Evolutionary conservation across 1,284 basidiomycete species (phyloP).

Genomic region (Lignosus rhinocerotis): DNA sequence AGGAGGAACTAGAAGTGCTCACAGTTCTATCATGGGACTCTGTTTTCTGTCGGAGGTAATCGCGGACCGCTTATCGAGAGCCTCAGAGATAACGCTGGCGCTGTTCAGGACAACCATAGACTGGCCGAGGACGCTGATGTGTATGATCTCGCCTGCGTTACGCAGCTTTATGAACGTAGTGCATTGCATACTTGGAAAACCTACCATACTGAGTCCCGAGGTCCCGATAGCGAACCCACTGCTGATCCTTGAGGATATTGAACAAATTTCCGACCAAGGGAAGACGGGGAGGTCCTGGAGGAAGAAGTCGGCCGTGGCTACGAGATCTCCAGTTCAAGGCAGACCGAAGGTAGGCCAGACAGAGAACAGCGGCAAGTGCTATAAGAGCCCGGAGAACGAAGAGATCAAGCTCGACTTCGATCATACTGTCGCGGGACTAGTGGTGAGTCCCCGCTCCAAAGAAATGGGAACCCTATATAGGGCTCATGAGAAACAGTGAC

Average conservation of each 20-base stretch:
- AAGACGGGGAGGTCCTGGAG: slow-evolving; percentile 9
- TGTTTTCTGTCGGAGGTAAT: slow-evolving; percentile 10
- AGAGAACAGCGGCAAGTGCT: background rate
- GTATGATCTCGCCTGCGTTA: slow-evolving; percentile 5
- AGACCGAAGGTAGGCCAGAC: background rate
- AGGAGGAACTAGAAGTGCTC: background rate
- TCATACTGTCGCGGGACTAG: too few species aligned
- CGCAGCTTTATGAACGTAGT: background rate
- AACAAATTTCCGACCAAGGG: slow-evolving; percentile 11
- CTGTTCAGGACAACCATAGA: slow-evolving; percentile 14
- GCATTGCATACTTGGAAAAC: background rate
- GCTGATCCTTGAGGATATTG: background rate
- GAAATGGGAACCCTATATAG: too few species aligned
- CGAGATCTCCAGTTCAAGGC: background rate
- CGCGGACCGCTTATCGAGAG: slow-evolving; percentile 14
- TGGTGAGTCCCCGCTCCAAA: too few species aligned
- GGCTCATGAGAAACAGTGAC: too few species aligned
- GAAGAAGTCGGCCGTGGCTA: background rate
- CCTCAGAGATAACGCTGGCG: slow-evolving; percentile 2
- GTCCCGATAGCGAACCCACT: slow-evolving; percentile 1
- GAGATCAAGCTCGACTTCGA: too few species aligned
- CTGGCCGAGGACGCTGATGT: slow-evolving; percentile 7
- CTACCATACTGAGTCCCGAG: slow-evolving; percentile 3
- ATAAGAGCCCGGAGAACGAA: too few species aligned
- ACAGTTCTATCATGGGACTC: slow-evolving; percentile 3